Conservation (phyloP, 1,284 basidiomycete species). For the Phellopilus nigrolimitatus region DNA sequence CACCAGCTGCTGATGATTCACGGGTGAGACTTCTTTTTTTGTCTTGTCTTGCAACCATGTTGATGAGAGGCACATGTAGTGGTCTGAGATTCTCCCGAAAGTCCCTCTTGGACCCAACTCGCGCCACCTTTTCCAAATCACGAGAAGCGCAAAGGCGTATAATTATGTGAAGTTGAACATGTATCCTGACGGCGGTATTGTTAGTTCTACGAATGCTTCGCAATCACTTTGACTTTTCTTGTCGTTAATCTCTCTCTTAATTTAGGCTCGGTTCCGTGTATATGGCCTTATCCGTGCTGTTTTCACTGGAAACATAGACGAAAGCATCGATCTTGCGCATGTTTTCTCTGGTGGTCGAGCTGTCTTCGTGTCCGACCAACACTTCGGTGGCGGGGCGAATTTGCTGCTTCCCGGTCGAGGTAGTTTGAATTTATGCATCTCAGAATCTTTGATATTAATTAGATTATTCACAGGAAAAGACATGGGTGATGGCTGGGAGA, state of each 20-base stretch:
- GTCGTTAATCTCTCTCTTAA: constrained; percentile 14
- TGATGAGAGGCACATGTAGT: constrained; percentile 41
- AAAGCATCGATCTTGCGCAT: constrained; percentile 80
- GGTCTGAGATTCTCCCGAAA: constrained; percentile 76
- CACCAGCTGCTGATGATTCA: constrained; percentile 41
- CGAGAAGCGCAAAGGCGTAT: constrained; percentile 45
- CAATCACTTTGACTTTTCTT: constrained; percentile 3
- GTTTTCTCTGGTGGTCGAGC: constrained; percentile 87
- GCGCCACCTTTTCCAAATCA: constrained; percentile 80
- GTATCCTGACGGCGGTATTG: constrained; percentile 96
- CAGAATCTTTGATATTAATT: constrained; percentile 14
- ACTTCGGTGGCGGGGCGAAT: constrained; percentile 91
- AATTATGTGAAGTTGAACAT: constrained; percentile 92
- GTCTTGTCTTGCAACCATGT: constrained; percentile 1
- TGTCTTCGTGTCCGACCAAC: constrained; percentile 82
- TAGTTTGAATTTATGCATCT: constrained; percentile 23
- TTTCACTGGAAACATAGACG: constrained; percentile 46
- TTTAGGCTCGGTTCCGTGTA: constrained; percentile 79
- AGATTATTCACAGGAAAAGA: constrained; percentile 48
- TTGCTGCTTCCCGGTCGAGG: constrained; percentile 88
- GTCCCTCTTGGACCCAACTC: constrained; percentile 76
- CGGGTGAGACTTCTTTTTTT: constrained; percentile 40
- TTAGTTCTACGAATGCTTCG: constrained; percentile 38
- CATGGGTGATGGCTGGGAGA: constrained; percentile 99
- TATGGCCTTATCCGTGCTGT: constrained; percentile 77